Base-by-base conservation (phyloP, 2,329 filamentous ascomycete genomes). In the Colletotrichum sp. region DNA sequence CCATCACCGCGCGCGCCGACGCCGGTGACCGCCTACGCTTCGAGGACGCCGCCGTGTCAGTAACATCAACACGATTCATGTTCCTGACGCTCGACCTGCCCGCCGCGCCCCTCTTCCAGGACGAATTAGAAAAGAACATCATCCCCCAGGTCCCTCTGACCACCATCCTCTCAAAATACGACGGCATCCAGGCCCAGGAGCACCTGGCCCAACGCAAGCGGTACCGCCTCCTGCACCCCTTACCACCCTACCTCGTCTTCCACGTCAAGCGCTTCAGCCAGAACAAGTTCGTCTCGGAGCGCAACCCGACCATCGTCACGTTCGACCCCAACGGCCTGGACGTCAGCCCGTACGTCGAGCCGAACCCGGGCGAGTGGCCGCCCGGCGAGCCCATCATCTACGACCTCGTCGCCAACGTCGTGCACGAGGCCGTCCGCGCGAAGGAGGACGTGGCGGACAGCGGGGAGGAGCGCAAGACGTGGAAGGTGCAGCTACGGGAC, bases 291-390 rank as follows among this genome's bases (percentile, higher is more conserved):
- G 95, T 99, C 24, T 92, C 94, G 3, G 96, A 98, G 86, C 94
- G 97, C 66, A 99, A 99, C 84, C 97, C 96, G 1, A 99, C 97
- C 12, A 99, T 99, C 81, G 97, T 99, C 77, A 98, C 96, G 0
- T 99, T 98, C 84, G 95, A 96, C 78, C 94, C 95, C 6, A 90
- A 93, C 76, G 81, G 93, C 56, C 91, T 99, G 10, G 96, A 99
- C 83, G 93, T 98, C 88, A 90, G 93, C 7, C 96, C 96, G 0
- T 98, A 97, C 81, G 95, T 98, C 14, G 95, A 98, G 85, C 96
- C 96, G 0, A 95, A 96, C 81, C 94, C 95, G 0, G 85, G 89
- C 7, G 82, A 94, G 48, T 92, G 94, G 83, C 90, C 93, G 1
- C 91, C 91, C 0, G 92, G 94, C 3, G 95, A 98, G 82, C 96